These are phyloP conservation scores for Amaranthus cruentus DNA, from an alignment of 148 eudicot genomes.

Conservation along the genomic window DNA sequence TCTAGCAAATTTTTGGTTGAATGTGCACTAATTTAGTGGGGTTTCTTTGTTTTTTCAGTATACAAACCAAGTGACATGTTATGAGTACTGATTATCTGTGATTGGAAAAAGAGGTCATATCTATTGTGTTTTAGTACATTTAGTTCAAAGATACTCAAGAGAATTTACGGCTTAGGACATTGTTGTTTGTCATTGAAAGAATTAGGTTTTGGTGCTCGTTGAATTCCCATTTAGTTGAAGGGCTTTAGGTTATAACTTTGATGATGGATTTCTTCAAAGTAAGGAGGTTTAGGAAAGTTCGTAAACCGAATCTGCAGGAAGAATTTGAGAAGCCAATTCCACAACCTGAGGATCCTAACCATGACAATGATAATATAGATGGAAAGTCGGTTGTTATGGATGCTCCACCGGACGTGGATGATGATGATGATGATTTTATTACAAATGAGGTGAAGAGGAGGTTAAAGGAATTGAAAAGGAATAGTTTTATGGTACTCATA, in stretches of 20 bases:
- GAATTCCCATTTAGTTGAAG: not conserved
- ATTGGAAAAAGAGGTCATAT: not conserved
- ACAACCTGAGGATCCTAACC: slow-evolving; percentile 44
- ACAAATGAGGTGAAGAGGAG: slow-evolving; percentile 88
- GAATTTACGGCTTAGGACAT: not conserved
- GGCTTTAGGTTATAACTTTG: not conserved
- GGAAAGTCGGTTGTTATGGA: slow-evolving; percentile 49
- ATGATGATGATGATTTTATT: slow-evolving; percentile 91
- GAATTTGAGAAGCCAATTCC: slow-evolving; percentile 45
- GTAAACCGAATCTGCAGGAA: slow-evolving; percentile 36
- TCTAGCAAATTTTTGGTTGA: slow-evolving; percentile 16
- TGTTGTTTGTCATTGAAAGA: not conserved
- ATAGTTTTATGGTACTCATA: slow-evolving; percentile 92
- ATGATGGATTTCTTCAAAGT: slow-evolving; percentile 74
- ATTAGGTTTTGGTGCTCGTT: slow-evolving; percentile 1
- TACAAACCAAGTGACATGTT: not conserved
- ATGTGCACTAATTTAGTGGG: slow-evolving; percentile 2
- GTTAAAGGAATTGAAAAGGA: slow-evolving; percentile 81
- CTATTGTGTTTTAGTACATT: not conserved
- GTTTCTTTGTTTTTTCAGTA: not conserved
- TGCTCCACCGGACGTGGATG: slow-evolving; percentile 49
- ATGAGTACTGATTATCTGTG: not conserved
- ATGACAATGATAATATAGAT: slow-evolving; percentile 33
- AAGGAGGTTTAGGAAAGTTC: slow-evolving; percentile 57
- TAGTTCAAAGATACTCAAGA: not conserved